Conservation (phyloP, 2,329 filamentous ascomycete species). For the Curvularia sp. region DNA sequence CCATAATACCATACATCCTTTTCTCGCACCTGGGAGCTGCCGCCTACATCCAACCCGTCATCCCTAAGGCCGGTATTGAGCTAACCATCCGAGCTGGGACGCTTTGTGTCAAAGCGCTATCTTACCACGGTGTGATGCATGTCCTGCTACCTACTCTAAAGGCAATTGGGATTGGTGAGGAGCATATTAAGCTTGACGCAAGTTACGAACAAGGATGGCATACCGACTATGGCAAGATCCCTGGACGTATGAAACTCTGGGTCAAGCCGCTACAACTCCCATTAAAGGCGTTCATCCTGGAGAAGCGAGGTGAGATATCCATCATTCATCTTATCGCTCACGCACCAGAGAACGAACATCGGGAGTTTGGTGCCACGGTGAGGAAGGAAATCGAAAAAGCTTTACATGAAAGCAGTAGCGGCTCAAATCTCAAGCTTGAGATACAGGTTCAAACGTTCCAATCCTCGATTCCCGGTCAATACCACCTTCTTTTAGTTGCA, state of each 20-base stretch:
- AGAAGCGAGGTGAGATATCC: neutral
- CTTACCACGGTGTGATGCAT: neutral
- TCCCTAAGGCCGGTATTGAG: neutral
- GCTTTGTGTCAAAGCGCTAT: neutral
- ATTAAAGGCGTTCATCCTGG: neutral
- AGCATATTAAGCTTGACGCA: neutral
- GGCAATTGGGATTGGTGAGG: neutral
- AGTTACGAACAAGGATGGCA: neutral
- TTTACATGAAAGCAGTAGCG: neutral
- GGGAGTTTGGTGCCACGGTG: neutral
- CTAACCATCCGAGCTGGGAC: neutral
- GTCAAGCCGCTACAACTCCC: neutral
- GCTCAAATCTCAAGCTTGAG: neutral
- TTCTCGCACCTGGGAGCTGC: neutral
- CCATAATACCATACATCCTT: neutral
- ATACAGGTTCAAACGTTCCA: neutral
- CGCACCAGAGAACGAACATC: neutral
- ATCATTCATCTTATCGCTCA: neutral
- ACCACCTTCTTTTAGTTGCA: constrained; percentile 1
- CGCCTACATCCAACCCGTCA: neutral
- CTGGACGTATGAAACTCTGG: neutral
- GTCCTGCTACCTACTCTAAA: neutral
- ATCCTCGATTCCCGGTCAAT: neutral
- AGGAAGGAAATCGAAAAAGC: neutral
- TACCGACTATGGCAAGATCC: neutral